These are phyloP conservation scores for Didymosphaeria variabile DNA, from an alignment of 2,329 filamentous ascomycete genomes.

Conservation along the genomic window DNA sequence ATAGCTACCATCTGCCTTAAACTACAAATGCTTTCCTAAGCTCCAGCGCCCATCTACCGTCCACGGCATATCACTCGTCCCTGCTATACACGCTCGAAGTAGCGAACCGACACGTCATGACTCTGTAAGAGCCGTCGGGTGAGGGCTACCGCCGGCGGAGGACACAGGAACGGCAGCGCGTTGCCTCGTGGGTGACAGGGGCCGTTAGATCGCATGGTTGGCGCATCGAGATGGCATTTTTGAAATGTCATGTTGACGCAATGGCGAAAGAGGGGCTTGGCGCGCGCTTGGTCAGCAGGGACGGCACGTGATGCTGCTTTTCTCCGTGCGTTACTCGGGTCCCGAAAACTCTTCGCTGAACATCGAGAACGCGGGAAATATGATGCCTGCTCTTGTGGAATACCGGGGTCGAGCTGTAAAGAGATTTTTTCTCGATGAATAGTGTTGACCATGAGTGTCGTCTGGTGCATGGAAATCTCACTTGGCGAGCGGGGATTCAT, in stretches of 20 bases:
- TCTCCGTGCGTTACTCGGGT: not conserved
- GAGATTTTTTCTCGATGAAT: no score
- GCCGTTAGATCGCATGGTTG: constrained; percentile 8
- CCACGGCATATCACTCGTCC: constrained; percentile 28
- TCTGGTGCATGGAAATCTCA: no score
- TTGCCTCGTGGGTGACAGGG: constrained; percentile 25
- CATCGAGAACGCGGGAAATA: no score
- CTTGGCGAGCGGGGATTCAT: no score
- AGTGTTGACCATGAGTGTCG: not conserved
- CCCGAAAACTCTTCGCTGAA: no score
- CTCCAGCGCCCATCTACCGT: constrained; percentile 30
- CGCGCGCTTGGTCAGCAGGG: constrained; percentile 6
- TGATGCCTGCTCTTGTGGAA: no score
- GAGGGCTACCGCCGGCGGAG: constrained; percentile 25
- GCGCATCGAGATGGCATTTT: constrained; percentile 19
- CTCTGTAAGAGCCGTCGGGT: constrained; percentile 29
- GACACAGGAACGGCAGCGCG: constrained; percentile 17
- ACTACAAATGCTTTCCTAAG: constrained; percentile 20
- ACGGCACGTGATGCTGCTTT: not conserved
- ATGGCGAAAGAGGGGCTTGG: constrained; percentile 35
- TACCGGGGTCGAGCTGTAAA: no score
- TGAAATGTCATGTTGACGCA: constrained; percentile 40
- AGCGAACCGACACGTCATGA: constrained; percentile 43
- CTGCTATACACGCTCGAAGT: constrained; percentile 34
- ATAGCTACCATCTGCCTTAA: constrained; percentile 23